phyloP scores from a whole-genome alignment of 2,329 filamentous ascomycete species.

The Leptographium radiaticola region DNA sequence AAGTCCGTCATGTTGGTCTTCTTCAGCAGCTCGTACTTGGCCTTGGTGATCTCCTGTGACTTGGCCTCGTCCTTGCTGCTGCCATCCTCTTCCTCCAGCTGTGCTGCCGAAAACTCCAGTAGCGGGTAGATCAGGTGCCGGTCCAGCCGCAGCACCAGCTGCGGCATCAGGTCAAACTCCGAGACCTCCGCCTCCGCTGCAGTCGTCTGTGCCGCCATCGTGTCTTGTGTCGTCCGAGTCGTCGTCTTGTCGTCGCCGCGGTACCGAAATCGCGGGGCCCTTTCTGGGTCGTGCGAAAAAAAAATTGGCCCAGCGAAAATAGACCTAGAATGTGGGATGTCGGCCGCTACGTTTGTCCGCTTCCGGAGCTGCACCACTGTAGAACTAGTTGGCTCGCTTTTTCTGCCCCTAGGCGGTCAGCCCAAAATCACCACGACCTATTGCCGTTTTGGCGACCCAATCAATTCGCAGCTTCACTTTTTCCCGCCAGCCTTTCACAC shows the following conservation, averaged over 20 bases:
- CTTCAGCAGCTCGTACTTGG: conserved; percentile 89
- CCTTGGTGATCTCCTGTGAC: conserved; percentile 60
- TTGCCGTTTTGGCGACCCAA: no score
- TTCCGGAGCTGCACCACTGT: no score
- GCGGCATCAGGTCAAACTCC: conserved; percentile 52
- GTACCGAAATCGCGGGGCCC: not conserved
- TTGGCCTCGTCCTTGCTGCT: conserved; percentile 37
- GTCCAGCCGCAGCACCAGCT: conserved; percentile 84
- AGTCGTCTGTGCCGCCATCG: conserved; percentile 7
- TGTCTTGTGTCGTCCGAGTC: no score
- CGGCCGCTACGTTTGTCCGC: no score
- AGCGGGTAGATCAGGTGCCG: conserved; percentile 93
- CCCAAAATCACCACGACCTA: not conserved
- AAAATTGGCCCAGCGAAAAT: conserved; percentile 5
- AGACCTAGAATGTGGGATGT: conserved; percentile 7
- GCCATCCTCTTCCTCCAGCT: conserved; percentile 62
- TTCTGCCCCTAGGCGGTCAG: conserved; percentile 12
- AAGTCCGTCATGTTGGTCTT: conserved; percentile 99
- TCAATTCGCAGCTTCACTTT: no score
- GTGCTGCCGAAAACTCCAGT: conserved; percentile 77
- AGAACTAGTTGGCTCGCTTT: conserved; percentile 4
- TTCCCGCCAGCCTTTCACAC: not conserved
- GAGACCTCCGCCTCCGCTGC: conserved; percentile 7
- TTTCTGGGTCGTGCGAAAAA: not conserved
- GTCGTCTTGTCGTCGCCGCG: no score